Evolutionary conservation across 345 rosid genomes (phyloP).

Genomic region (Populus tremula): DNA sequence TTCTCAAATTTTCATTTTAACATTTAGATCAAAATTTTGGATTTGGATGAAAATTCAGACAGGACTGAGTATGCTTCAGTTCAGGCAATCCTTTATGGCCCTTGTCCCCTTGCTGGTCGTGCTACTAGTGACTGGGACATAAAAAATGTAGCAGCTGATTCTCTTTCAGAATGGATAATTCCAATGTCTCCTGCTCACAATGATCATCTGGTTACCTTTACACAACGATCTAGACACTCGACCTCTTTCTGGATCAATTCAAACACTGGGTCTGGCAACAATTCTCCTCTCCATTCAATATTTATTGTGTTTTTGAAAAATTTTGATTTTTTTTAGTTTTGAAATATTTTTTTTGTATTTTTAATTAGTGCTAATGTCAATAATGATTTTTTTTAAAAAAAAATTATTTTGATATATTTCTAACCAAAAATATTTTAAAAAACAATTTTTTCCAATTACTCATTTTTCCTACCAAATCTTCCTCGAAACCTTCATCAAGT

Average conservation of each 20-base stretch:
- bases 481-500: slow-evolving; percentile 14
- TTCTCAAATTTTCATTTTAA: too few relatives aligned
- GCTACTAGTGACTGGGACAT: not conserved
- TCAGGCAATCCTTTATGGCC: slow-evolving; percentile 84
- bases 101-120: slow-evolving; percentile 68
- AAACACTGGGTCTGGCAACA: not conserved
- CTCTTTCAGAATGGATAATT: not conserved
- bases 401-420: too few relatives aligned
- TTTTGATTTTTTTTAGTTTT: too few relatives aligned
- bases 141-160: not conserved
- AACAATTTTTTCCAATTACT: too few relatives aligned
- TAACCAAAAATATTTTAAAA: too few relatives aligned
- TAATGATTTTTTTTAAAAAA: too few relatives aligned
- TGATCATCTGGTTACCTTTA: not conserved
- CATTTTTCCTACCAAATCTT: not conserved
- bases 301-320: too few relatives aligned
- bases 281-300: too few relatives aligned
- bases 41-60: slow-evolving; percentile 36
- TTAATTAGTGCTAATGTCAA: too few relatives aligned
- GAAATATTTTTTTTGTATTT: too few relatives aligned
- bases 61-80: slow-evolving; percentile 60
- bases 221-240: not conserved
- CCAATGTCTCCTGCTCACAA: not conserved
- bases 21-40: too few relatives aligned
- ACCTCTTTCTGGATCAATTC: too few relatives aligned